A percentile compares a stretch with the other conserved stretches of the same genome.
Evolutionary conservation across 148 eudicot genomes (phyloP).

Genomic region (Talinum fruticosum): DNA sequence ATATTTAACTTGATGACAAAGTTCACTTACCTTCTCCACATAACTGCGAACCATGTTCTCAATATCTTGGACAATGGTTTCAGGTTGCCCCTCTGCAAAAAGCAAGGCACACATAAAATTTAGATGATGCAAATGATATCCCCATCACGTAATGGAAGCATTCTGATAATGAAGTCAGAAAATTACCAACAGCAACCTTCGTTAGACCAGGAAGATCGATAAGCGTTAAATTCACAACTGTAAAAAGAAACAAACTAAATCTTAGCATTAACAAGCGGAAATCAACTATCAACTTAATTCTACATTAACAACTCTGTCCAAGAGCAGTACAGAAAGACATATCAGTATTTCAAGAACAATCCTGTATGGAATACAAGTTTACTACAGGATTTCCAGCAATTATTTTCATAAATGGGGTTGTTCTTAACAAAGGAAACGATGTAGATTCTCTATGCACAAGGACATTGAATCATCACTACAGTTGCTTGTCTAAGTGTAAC

Average conservation of each 20-base stretch:
- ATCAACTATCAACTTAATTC: neutral
- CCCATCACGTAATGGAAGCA: neutral
- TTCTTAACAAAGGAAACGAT: neutral
- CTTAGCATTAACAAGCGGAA: conserved; percentile 1
- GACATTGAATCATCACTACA: too few relatives aligned
- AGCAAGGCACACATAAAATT: conserved; percentile 2
- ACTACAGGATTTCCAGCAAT: neutral
- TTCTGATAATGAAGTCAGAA: conserved; percentile 13
- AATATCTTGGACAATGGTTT: conserved; percentile 85
- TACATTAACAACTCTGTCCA: neutral
- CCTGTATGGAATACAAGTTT: too few relatives aligned
- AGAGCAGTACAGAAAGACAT: neutral
- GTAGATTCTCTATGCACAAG: too few relatives aligned
- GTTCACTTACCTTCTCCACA: conserved; percentile 77
- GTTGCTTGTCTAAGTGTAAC: too few relatives aligned
- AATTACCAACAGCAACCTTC: conserved; percentile 96
- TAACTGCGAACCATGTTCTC: conserved; percentile 98
- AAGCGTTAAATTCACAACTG: conserved; percentile 98
- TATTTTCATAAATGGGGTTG: neutral
- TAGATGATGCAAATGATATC: neutral
- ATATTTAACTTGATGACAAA: conserved; percentile 1
- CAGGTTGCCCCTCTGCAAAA: conserved; percentile 86
- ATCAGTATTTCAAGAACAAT: conserved; percentile 8
- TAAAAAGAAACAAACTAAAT: conserved; percentile 26
- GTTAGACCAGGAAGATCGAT: conserved; percentile 99